These are phyloP conservation scores for Malassezia sympodialis DNA, from an alignment of 1,284 basidiomycete genomes.

Conservation along the genomic window DNA sequence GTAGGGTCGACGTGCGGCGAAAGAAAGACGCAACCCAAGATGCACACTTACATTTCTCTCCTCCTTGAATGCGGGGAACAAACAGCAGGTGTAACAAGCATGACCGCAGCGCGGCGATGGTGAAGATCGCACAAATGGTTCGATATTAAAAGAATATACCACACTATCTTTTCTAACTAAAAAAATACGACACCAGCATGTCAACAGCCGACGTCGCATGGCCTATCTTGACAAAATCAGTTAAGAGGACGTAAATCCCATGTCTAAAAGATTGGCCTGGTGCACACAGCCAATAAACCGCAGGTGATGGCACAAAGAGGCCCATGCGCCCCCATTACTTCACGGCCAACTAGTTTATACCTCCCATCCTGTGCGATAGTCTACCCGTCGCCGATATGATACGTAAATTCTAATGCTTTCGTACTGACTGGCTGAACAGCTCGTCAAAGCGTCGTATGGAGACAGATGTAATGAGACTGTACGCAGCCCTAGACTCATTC, in stretches of 20 bases:
- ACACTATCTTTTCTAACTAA: no score
- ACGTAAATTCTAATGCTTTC: neutral
- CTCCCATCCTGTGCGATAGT: neutral
- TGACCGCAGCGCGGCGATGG: neutral
- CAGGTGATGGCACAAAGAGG: neutral
- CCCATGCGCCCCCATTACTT: neutral
- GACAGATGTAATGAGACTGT: slow-evolving; percentile 99
- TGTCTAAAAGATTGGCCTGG: neutral
- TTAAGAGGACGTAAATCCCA: neutral
- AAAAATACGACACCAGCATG: neutral
- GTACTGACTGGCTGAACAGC: slow-evolving; percentile 43
- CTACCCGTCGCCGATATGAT: slow-evolving; percentile 2
- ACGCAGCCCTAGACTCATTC: slow-evolving; percentile 45
- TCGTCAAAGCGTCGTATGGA: slow-evolving; percentile 86
- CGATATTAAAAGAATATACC: neutral
- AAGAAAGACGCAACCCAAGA: neutral
- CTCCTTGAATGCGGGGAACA: neutral
- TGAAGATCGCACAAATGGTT: neutral
- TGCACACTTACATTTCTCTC: neutral
- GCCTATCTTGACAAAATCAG: neutral
- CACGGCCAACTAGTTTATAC: neutral
- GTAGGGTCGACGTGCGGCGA: neutral
- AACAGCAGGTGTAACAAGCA: neutral
- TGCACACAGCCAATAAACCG: neutral
- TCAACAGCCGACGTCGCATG: neutral